A percentile compares a stretch with the other conserved stretches of the same genome.
Evolutionary conservation across 345 rosid genomes (phyloP).

Genomic region (Carallia pectinifolia): DNA sequence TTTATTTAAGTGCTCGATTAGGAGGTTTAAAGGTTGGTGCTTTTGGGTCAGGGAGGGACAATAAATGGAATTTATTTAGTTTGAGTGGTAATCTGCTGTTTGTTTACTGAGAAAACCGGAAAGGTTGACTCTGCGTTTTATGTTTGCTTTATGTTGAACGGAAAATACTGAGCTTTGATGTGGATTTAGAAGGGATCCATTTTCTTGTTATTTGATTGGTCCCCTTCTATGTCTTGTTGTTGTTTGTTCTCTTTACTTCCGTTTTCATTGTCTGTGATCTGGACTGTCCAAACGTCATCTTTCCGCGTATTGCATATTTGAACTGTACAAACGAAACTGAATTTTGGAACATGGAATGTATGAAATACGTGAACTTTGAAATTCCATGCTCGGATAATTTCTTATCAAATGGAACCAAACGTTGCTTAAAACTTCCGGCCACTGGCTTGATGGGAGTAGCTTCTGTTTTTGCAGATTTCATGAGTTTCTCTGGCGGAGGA

Average conservation of each 20-base stretch:
- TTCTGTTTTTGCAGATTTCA: conserved; percentile 41
- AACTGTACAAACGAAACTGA: not conserved
- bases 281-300: not conserved
- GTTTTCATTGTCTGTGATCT: not conserved
- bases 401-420: not conserved
- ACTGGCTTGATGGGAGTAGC: not conserved
- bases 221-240: not conserved
- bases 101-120: conserved; percentile 18
- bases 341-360: not conserved
- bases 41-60: not conserved
- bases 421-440: not conserved
- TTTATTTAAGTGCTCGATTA: not conserved
- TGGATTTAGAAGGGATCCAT: conserved; percentile 1
- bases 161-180: too few relatives aligned
- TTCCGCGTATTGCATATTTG: not conserved
- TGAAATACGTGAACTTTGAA: not conserved
- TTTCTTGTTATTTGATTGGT: not conserved
- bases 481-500: conserved; percentile 24
- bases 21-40: not conserved
- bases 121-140: not conserved
- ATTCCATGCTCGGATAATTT: not conserved
- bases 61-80: not conserved
- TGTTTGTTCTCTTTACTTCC: not conserved
- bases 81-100: not conserved
- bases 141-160: not conserved